phyloP scores from a whole-genome alignment of 768 basidiomycete species.

The Hebeloma cylindrosporum region DNA sequence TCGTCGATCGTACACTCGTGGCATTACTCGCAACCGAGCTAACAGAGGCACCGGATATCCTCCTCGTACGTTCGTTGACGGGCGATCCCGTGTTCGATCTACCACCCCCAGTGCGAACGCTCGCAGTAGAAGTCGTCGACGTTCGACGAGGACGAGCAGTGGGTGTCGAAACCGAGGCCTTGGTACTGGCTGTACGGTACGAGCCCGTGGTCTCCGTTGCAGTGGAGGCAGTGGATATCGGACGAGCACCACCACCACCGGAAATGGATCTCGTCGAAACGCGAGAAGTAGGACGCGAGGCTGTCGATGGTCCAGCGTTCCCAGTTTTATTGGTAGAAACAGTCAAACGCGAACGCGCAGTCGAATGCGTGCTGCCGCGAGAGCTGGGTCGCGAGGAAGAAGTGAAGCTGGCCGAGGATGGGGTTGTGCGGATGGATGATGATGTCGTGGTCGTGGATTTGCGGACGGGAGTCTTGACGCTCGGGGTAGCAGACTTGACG shows the following conservation, averaged over 20 bases:
- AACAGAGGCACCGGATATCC: conserved; percentile 26
- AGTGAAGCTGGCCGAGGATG: conserved; percentile 3
- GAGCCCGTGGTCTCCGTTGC: conserved; percentile 22
- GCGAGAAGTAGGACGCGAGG: conserved; percentile 24
- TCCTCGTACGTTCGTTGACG: conserved; percentile 22
- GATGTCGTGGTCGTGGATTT: conserved; percentile 20
- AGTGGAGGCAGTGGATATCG: conserved; percentile 17
- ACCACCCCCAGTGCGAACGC: conserved; percentile 16
- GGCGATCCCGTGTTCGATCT: conserved; percentile 16
- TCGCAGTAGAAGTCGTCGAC: conserved; percentile 28
- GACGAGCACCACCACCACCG: conserved; percentile 1
- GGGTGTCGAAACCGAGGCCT: conserved; percentile 22
- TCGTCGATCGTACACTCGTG: conserved; percentile 24
- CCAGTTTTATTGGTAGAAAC: conserved; percentile 10
- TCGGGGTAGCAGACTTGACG: conserved; percentile 2
- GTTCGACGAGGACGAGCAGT: conserved; percentile 29
- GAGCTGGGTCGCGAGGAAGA: conserved; percentile 25
- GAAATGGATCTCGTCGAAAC: conserved; percentile 18
- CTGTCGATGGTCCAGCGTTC: conserved; percentile 1
- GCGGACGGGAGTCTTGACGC: neutral
- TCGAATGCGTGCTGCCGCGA: conserved; percentile 25
- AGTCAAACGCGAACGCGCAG: conserved; percentile 13
- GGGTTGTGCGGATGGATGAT: conserved; percentile 2
- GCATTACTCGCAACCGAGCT: conserved; percentile 26
- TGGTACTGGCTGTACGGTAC: conserved; percentile 39